A percentile compares a stretch with the other conserved stretches of the same genome.
phyloP scores from a whole-genome alignment of 2,329 filamentous ascomycete genomes.

The Paecilomyces sp. region DNA sequence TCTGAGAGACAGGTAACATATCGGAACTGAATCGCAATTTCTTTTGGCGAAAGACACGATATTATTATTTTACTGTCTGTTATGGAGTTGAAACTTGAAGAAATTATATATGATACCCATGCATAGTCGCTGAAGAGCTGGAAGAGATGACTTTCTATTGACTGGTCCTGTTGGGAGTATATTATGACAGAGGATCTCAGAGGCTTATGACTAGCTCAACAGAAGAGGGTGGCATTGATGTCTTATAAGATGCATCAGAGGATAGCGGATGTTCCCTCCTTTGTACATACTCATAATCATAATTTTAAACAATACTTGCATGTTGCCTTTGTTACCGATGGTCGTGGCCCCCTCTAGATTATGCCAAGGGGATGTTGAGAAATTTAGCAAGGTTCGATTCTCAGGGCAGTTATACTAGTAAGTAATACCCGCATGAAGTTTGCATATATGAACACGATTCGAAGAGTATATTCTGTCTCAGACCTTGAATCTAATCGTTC shows the following conservation, averaged over 20 bases:
- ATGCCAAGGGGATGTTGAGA: background rate
- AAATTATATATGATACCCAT: background rate
- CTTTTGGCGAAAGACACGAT: background rate
- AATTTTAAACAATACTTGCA: background rate
- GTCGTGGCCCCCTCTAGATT: too few species aligned
- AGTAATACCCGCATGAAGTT: background rate
- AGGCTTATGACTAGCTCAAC: background rate
- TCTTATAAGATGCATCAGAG: background rate
- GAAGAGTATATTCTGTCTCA: background rate
- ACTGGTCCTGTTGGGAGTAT: background rate
- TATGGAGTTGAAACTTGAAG: background rate
- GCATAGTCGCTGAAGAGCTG: background rate
- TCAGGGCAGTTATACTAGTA: background rate
- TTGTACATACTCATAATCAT: background rate
- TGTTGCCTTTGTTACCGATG: background rate
- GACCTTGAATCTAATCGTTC: conserved; percentile 30
- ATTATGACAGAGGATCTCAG: background rate
- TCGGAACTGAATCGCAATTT: background rate
- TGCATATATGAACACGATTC: background rate
- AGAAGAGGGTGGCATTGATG: background rate
- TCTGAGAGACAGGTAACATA: conserved; percentile 12
- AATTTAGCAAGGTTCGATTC: background rate
- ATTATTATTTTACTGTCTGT: background rate
- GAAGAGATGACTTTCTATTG: background rate
- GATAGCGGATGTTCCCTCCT: background rate